Evolutionary conservation across 306 rosid genomes (phyloP), one percentile per base, ranked within the genome.

Genomic region (Alnus glutinosa): DNA sequence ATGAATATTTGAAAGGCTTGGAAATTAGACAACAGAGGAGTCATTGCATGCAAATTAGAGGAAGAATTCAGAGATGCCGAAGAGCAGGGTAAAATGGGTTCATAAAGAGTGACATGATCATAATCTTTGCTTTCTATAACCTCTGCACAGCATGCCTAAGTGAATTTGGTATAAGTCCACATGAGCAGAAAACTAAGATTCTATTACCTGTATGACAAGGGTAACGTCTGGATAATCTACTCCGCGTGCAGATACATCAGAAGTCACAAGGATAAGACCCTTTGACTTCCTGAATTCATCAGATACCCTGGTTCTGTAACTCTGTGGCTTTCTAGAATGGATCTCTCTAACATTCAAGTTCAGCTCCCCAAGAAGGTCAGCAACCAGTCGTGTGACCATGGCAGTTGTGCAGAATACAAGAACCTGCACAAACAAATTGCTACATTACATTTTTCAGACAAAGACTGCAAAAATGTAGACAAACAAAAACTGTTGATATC

Each of bases 341-440:
- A 95, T 95, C 88, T 95, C 99, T 84, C 99, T 89, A 54, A 95
- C 92, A 73, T 93, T 95, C 94, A 95, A 81, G 73, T 91, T 91
- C 90, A 93, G 86, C 88, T 90, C 92, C 54, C 92, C 90, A 71
- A 93, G 94, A 83, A 93, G 92, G 75, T 87, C 91, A 51, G 99
- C 93, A 74, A 95, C 94, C 86, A 95, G 79, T 77, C 90, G 80
- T 46, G 99, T 95, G 74, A 91, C 92, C 99, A 91, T 93, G 63
- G 99, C 99, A 71, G 99, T 95, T 74, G 99, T 95, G 86, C 99
- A 95, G 90, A 95, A 95, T 80, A 95, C 92, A 71, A 95, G 97
- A 81, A 95, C 97, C 99, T 95, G 75, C 70, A 84, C n/a, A 66
- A 77, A 71, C 47, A 75, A 77, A 85, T 61, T 54, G 76, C 78